phyloP scores from a whole-genome alignment of 768 basidiomycete species.

The Lactarius psammicola region DNA sequence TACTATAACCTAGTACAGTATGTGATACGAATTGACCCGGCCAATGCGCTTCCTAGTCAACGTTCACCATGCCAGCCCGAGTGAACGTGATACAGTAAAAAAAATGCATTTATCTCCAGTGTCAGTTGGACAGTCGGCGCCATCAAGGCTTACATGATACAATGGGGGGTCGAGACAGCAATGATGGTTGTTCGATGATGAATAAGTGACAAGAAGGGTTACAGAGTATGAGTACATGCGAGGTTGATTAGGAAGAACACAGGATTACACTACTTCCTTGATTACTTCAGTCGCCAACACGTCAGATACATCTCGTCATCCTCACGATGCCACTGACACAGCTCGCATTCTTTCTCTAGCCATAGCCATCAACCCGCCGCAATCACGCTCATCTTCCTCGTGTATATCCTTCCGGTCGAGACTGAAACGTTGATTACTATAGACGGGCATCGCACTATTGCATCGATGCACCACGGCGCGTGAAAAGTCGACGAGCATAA shows the following conservation, averaged over 20 bases:
- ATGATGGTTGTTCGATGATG: not conserved
- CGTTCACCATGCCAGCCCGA: not conserved
- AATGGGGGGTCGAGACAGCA: not conserved
- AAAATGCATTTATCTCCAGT: not conserved
- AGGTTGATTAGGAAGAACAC: not conserved
- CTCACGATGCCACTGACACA: not conserved
- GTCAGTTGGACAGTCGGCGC: not conserved
- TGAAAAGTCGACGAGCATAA: slow-evolving; percentile 22
- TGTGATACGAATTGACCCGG: not conserved
- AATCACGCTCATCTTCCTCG: slow-evolving; percentile 3
- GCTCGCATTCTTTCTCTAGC: slow-evolving; percentile 11
- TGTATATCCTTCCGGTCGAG: not conserved
- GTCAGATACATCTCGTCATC: not conserved
- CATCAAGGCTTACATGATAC: not conserved
- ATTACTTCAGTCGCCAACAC: not conserved
- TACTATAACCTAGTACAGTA: too few relatives aligned
- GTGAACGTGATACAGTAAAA: not conserved
- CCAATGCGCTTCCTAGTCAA: not conserved
- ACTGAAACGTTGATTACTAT: slow-evolving; percentile 16
- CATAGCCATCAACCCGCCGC: slow-evolving; percentile 6
- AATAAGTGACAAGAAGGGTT: not conserved
- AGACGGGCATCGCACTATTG: slow-evolving; percentile 19
- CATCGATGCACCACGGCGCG: slow-evolving; percentile 20
- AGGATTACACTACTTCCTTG: not conserved
- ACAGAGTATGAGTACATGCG: not conserved